phyloP scores from a whole-genome alignment of 2,329 filamentous ascomycete genomes.

The Cladophialophora psammophila region DNA sequence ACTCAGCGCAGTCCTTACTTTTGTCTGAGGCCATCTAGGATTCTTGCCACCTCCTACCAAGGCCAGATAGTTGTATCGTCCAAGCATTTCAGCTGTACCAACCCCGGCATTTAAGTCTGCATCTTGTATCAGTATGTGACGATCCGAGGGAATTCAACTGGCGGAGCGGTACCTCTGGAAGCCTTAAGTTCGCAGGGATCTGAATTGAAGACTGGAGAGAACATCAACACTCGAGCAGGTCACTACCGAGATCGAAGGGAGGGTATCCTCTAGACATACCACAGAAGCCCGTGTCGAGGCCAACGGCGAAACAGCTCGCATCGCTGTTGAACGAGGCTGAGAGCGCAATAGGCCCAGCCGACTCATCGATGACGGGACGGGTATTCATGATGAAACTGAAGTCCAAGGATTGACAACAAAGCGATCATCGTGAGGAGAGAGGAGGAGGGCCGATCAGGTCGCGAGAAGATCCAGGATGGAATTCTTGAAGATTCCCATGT shows the following conservation, averaged over 20 bases:
- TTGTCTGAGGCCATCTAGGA: constrained; percentile 87
- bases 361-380: constrained; percentile 80
- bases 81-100: constrained; percentile 84
- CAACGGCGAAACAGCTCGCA: constrained; percentile 84
- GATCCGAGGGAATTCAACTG: neutral
- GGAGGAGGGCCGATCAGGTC: neutral
- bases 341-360: constrained; percentile 75
- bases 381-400: constrained; percentile 76
- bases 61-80: constrained; percentile 83
- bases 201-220: constrained; percentile 70
- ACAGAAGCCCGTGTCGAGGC: constrained; percentile 83
- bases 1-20: constrained; percentile 58
- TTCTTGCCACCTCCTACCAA: constrained; percentile 86
- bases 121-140: constrained; percentile 10
- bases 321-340: constrained; percentile 87
- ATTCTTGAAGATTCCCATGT: constrained; percentile 20
- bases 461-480: neutral
- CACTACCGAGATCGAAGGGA: constrained; percentile 32
- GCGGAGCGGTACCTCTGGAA: constrained; percentile 59
- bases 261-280: constrained; percentile 60
- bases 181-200: constrained; percentile 74
- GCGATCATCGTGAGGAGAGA: constrained; percentile 1
- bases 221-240: constrained; percentile 14
- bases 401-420: constrained; percentile 6
- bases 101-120: constrained; percentile 82